phyloP scores from a whole-genome alignment of 116 monocot species.

The Trichopus zeylanicus region DNA sequence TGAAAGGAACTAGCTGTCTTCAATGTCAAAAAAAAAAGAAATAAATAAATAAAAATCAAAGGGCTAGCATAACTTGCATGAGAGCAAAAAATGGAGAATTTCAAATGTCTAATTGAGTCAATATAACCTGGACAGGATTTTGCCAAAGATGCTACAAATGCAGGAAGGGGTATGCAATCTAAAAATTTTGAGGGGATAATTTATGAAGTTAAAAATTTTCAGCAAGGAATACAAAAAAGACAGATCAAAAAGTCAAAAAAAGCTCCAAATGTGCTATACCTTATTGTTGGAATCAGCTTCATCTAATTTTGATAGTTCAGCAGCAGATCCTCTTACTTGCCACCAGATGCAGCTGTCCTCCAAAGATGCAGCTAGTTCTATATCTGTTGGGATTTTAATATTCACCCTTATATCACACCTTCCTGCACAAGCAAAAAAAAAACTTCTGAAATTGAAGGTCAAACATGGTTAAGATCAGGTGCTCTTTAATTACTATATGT shows the following conservation, averaged over 20 bases:
- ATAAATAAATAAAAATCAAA: no score
- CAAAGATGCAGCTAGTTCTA: slow-evolving; percentile 42
- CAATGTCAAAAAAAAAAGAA: no score
- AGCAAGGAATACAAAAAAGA: no score
- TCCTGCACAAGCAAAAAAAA: slow-evolving; percentile 28
- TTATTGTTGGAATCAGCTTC: slow-evolving; percentile 28
- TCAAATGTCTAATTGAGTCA: no score
- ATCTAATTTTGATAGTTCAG: slow-evolving; percentile 39
- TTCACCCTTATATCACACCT: slow-evolving; percentile 56
- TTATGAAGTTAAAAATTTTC: no score
- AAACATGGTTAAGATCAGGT: background rate
- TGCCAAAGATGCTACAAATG: no score
- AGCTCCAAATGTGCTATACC: slow-evolving; percentile 18
- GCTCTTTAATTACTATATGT: background rate
- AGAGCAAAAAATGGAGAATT: no score
- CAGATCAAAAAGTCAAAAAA: background rate
- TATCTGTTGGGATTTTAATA: slow-evolving; percentile 47
- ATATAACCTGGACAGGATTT: no score
- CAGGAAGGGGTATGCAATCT: no score
- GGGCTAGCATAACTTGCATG: no score
- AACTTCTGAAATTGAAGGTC: background rate
- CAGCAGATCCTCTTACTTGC: slow-evolving; percentile 78
- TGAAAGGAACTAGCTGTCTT: no score
- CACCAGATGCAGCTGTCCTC: slow-evolving; percentile 57
- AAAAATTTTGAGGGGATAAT: no score